Percentiles rank a stretch among this genome's conserved stretches.
Evolutionary conservation across 164 flowering plant species (phyloP).

Genomic region (Sedum album): DNA sequence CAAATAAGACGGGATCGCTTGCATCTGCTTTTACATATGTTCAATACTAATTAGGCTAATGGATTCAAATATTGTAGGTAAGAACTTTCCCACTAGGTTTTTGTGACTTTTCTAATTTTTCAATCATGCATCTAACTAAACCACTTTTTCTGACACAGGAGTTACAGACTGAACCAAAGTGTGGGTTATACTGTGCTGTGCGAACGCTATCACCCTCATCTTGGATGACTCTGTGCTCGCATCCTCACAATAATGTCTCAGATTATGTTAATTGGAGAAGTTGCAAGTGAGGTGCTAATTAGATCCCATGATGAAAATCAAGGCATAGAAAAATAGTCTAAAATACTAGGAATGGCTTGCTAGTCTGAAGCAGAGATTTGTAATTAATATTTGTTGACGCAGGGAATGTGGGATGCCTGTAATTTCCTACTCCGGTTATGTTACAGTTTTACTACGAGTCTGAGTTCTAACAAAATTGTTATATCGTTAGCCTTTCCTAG

Average conservation of each 20-base stretch:
- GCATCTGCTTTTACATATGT: neutral
- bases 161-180: neutral
- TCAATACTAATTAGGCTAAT: neutral
- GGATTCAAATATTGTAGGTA: neutral
- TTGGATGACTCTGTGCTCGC: neutral
- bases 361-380: neutral
- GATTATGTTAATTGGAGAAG: neutral
- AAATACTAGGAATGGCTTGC: neutral
- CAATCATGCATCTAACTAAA: neutral
- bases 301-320: neutral
- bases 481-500: no score
- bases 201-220: neutral
- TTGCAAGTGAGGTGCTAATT: neutral
- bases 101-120: no score
- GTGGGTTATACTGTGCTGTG: neutral
- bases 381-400: no score
- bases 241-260: neutral
- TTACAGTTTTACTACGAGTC: neutral
- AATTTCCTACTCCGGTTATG: neutral
- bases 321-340: neutral
- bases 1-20: neutral
- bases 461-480: no score
- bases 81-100: neutral
- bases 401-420: neutral
- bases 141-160: neutral